Conservation (phyloP, 2,329 filamentous ascomycete species). For the Pestalotiopsis sp. region DNA sequence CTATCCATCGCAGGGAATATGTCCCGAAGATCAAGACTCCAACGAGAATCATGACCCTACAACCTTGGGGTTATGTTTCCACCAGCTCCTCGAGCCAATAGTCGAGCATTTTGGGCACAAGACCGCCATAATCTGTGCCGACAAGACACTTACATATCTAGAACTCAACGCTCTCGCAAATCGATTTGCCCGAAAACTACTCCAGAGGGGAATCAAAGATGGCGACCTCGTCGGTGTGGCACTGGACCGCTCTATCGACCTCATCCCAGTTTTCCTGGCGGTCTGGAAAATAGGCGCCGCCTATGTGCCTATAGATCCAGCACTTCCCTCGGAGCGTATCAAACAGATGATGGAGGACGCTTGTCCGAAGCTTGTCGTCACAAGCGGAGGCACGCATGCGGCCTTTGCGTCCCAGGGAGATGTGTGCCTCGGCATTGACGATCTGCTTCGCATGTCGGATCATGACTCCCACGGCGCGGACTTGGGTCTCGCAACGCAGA, state of each 20-base stretch:
- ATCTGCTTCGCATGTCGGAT: conserved; percentile 13
- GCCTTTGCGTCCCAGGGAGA: conserved; percentile 16
- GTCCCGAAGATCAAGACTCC: conserved; percentile 10
- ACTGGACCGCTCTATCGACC: conserved; percentile 24
- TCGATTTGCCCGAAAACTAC: conserved; percentile 20
- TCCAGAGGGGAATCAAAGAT: conserved; percentile 16
- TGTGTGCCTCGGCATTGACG: conserved; percentile 19
- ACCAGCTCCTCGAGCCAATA: conserved; percentile 19
- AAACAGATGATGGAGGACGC: conserved; percentile 27
- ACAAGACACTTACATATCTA: conserved; percentile 18
- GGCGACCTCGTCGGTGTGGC: conserved; percentile 29
- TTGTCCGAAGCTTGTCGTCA: conserved; percentile 23
- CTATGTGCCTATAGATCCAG: conserved; percentile 31
- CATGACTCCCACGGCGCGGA: conserved; percentile 8
- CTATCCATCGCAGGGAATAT: conserved; percentile 9
- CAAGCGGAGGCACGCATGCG: conserved; percentile 5
- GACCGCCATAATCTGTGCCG: conserved; percentile 18
- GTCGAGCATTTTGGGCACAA: conserved; percentile 17
- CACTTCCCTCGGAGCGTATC: conserved; percentile 27
- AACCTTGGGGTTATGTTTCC: conserved; percentile 14
- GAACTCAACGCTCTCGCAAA: conserved; percentile 23
- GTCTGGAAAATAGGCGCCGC: conserved; percentile 29
- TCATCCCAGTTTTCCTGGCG: conserved; percentile 25
- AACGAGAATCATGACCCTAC: conserved; percentile 13
- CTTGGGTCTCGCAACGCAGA: conserved; percentile 13